Conservation (phyloP, 495 filamentous ascomycete species). For the Penicillium subrubescens region DNA sequence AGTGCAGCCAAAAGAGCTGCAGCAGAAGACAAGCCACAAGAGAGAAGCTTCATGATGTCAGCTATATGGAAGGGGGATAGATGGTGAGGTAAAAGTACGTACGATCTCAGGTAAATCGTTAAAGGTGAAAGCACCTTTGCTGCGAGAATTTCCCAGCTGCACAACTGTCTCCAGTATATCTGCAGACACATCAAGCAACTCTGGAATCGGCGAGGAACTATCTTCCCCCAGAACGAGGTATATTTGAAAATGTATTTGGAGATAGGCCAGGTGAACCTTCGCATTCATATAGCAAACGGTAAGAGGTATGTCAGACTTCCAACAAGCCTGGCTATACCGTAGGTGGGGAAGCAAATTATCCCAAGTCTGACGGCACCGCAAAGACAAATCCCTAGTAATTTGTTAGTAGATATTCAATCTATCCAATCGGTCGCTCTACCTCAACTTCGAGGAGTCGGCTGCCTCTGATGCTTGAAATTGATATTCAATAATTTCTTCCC, state of each 20-base stretch:
- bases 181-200: constrained; percentile 20
- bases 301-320: constrained; percentile 15
- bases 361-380: constrained; percentile 19
- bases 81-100: constrained; percentile 5
- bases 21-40: constrained; percentile 20
- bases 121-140: constrained; percentile 3
- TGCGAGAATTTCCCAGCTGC: constrained; percentile 18
- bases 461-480: constrained; percentile 15
- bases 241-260: constrained; percentile 26
- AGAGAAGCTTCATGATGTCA: constrained; percentile 14
- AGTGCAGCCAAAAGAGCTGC: constrained; percentile 15
- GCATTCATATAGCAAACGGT: constrained; percentile 19
- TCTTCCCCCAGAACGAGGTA: constrained; percentile 18
- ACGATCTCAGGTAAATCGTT: constrained; percentile 22
- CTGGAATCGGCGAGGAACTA: constrained; percentile 6
- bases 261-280: constrained; percentile 23
- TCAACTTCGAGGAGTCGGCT: constrained; percentile 14
- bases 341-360: constrained; percentile 16
- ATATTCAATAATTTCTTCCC: constrained; percentile 26
- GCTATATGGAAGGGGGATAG: background rate
- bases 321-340: constrained; percentile 19
- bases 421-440: constrained; percentile 9
- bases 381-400: constrained; percentile 15
- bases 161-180: constrained; percentile 24
- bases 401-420: background rate